Conservation (phyloP, 2,329 filamentous ascomycete genomes). For the Eutypa lata region DNA sequence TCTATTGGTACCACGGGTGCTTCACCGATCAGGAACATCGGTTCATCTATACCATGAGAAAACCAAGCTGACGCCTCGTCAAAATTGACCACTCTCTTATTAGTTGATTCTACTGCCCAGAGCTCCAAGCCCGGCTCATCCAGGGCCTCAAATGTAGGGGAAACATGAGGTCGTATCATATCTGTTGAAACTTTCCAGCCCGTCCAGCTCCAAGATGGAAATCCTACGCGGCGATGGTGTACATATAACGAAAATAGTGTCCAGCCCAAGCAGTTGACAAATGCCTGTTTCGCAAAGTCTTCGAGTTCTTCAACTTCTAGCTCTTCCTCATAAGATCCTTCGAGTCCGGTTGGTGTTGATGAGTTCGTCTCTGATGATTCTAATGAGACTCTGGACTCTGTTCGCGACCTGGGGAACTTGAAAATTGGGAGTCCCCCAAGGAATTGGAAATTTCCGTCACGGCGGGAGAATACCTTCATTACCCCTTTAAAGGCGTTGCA, state of each 20-base stretch:
- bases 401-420: too few species aligned
- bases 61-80: not conserved
- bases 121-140: not conserved
- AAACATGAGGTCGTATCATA: too few species aligned
- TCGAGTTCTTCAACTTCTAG: not conserved
- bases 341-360: too few species aligned
- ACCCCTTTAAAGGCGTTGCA: not conserved
- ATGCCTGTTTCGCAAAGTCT: not conserved
- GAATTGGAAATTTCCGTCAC: not conserved
- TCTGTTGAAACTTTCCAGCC: too few species aligned
- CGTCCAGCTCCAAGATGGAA: not conserved
- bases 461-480: not conserved
- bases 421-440: not conserved
- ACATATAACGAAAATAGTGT: too few species aligned
- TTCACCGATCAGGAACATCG: not conserved
- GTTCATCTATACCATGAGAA: not conserved
- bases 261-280: not conserved
- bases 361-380: too few species aligned
- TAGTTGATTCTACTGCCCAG: not conserved
- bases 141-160: too few species aligned
- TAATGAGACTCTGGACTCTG: too few species aligned
- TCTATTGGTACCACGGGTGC: not conserved
- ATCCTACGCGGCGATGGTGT: not conserved
- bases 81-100: not conserved
- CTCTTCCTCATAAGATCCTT: too few species aligned